Evolutionary conservation across 2,329 filamentous ascomycete species (phyloP).

Genomic region (Alternaria panax): DNA sequence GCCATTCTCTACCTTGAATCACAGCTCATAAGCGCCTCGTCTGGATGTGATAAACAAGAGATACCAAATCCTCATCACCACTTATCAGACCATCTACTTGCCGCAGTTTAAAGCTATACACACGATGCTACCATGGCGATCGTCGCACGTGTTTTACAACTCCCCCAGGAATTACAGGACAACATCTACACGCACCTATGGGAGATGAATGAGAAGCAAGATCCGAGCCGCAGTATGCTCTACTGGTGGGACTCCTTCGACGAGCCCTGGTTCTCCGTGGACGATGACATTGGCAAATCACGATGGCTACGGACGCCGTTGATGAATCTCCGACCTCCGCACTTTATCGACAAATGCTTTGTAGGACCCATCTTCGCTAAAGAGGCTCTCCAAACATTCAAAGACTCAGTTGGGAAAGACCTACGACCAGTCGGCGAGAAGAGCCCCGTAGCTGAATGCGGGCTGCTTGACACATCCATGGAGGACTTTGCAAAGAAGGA

Average conservation of each 20-base stretch:
- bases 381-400: slow-evolving; percentile 8
- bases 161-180: slow-evolving; percentile 17
- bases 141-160: slow-evolving; percentile 2
- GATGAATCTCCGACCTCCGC: slow-evolving; percentile 5
- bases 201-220: not conserved
- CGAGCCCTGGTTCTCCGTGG: slow-evolving; percentile 7
- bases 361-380: slow-evolving; percentile 5
- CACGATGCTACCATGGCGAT: slow-evolving; percentile 5
- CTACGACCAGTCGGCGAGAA: slow-evolving; percentile 2
- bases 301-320: not conserved
- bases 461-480: slow-evolving; percentile 3
- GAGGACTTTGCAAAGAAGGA: slow-evolving; percentile 14
- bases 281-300: not conserved
- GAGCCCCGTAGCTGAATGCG: slow-evolving; percentile 4
- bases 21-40: not conserved
- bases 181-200: slow-evolving; percentile 11
- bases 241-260: slow-evolving; percentile 15
- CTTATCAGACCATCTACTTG: too few relatives aligned
- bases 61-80: too few relatives aligned
- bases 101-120: not conserved
- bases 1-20: not conserved
- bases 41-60: not conserved
- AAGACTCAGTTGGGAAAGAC: slow-evolving; percentile 9
- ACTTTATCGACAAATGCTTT: slow-evolving; percentile 14
- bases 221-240: slow-evolving; percentile 5